Base-by-base conservation (phyloP, 805 yeast genomes). In the Kodamaea leandrae region DNA sequence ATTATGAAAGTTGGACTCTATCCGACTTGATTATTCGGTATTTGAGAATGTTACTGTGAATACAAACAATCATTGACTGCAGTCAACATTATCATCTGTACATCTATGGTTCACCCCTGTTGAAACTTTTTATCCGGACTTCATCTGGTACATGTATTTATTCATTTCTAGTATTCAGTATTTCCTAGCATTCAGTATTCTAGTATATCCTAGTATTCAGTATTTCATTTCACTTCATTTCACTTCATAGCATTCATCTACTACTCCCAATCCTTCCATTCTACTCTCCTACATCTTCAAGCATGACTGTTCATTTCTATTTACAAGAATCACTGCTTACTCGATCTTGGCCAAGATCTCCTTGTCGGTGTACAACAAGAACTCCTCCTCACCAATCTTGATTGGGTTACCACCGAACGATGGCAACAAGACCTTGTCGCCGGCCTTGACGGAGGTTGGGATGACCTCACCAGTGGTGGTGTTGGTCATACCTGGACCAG, bases 391-490 rank as follows among this genome's bases (percentile, higher is more conserved):
- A 54, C 86, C 90, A 55, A 93, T 78, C 71, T 86, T 89, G 66
- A 93, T 78, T 49, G 87, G 70, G 51, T 89, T 80, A 43, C 99
- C 99, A 47, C 99, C 99, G 54, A 85, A 91, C 45, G 84, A 80
- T 50, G 98, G 98, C 60, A 93, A 87, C 73, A 93, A 74, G 36
- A 93, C 98, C 57, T 83, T 81, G 72, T 93, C 99, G 56, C 99
- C 99, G 35, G 86, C 80, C 60, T 79, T 72, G 44, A 93, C 96
- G 52, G 82, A 74, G 46, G 90, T 82, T 40, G 80, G 74, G 42
- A 87, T 74, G 50, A 80, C 64, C 58, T 82, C 73, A 50, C 98
- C 98, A 34, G 69, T 59, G 43, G 81, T 77, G 44, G 77, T 70
- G 69, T 85, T 84, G 45, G 82, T 70, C 61, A 78, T 75, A 53